Conservation (phyloP, 495 filamentous ascomycete species). For the Penicillium turbatum region DNA sequence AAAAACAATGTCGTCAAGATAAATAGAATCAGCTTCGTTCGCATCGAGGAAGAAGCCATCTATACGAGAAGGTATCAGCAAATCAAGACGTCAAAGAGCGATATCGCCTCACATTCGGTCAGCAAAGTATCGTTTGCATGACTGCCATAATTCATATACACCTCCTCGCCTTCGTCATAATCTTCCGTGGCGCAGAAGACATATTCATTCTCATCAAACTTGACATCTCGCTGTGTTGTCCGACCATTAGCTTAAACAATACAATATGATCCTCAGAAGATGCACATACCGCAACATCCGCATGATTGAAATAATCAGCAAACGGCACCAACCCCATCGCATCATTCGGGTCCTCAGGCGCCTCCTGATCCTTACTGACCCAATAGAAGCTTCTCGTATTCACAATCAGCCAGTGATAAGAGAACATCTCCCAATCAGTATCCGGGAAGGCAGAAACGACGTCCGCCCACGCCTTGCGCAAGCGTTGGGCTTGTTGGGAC, state of each 20-base stretch:
- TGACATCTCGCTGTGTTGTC: slow-evolving; percentile 53
- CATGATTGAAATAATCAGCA: slow-evolving; percentile 85
- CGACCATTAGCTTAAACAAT: background rate
- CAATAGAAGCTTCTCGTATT: slow-evolving; percentile 83
- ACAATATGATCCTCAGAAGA: background rate
- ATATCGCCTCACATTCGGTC: slow-evolving; percentile 56
- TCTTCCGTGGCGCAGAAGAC: slow-evolving; percentile 51
- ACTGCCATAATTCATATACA: slow-evolving; percentile 74
- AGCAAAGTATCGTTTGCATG: slow-evolving; percentile 80
- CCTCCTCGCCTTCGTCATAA: slow-evolving; percentile 64
- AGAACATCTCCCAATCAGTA: slow-evolving; percentile 51
- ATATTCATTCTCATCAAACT: slow-evolving; percentile 56
- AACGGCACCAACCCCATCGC: slow-evolving; percentile 79
- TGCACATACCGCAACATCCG: slow-evolving; percentile 44
- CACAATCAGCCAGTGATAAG: slow-evolving; percentile 73
- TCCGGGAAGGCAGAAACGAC: slow-evolving; percentile 51
- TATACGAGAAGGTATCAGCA: slow-evolving; percentile 13
- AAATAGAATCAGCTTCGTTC: slow-evolving; percentile 64
- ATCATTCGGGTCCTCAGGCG: slow-evolving; percentile 56
- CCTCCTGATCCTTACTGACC: slow-evolving; percentile 47
- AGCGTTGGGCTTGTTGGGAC: slow-evolving; percentile 54
- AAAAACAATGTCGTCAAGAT: slow-evolving; percentile 65
- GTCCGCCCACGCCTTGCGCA: slow-evolving; percentile 57
- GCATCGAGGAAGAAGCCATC: slow-evolving; percentile 69
- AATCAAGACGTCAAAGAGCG: background rate